These are phyloP conservation scores for Pythium rishiriense DNA, from an alignment of 352 stramenopile species.

Conservation along the genomic window DNA sequence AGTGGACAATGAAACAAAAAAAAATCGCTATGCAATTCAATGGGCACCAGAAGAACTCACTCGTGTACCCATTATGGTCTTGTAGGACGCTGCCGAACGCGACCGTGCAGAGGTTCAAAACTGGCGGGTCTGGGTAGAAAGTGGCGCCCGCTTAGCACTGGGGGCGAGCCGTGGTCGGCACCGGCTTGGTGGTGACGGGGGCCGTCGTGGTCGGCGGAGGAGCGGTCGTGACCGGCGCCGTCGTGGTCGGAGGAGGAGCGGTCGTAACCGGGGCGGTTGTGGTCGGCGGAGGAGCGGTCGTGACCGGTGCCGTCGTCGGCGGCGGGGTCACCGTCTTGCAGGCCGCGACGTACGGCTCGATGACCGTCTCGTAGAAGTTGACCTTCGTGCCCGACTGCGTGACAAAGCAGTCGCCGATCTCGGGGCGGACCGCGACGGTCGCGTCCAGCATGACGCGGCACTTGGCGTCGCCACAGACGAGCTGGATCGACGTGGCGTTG, in stretches of 20 bases:
- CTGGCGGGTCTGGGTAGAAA: too few relatives aligned
- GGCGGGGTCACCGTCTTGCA: not conserved
- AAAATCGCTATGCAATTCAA: too few relatives aligned
- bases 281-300: not conserved
- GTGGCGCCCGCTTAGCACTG: slow-evolving; percentile 8
- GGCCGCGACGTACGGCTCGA: not conserved
- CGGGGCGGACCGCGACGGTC: not conserved
- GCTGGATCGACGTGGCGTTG: not conserved
- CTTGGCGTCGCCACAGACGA: slow-evolving; percentile 1
- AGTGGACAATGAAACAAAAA: too few relatives aligned
- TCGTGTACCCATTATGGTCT: too few relatives aligned
- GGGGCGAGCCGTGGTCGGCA: slow-evolving; percentile 3
- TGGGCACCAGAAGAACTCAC: too few relatives aligned
- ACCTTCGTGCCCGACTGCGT: not conserved
- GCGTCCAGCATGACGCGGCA: slow-evolving; percentile 7
- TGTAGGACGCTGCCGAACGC: too few relatives aligned
- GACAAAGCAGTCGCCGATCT: slow-evolving; percentile 12
- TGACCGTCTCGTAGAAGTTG: slow-evolving; percentile 19
- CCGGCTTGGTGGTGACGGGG: not conserved
- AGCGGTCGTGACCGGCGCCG: not conserved
- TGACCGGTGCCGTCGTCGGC: not conserved
- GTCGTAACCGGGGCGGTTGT: not conserved
- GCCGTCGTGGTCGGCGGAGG: slow-evolving; percentile 1
- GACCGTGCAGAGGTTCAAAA: slow-evolving; percentile 8
- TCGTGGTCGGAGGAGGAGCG: not conserved